Base-by-base conservation (phyloP, 371 early-diverging fungal species). In the Gilbertella persicaria region DNA sequence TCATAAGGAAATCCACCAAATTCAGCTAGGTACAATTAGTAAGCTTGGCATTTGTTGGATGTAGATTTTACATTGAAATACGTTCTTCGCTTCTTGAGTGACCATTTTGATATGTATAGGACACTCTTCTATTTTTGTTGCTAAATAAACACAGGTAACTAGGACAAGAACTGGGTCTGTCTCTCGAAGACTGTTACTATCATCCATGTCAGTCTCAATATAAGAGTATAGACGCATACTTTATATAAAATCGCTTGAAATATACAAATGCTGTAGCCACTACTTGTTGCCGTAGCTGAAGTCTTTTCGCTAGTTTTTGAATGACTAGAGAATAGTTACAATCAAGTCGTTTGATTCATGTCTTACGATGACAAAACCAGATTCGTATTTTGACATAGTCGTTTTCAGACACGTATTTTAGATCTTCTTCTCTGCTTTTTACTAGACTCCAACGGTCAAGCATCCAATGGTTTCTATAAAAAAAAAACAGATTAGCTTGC, bases 71-170 rank as follows among this genome's bases (percentile, higher is more conserved):
- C 88, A 83, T 65, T 74, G 75, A 28, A 87, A 77, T 4, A 79
- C 72, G 10, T 62, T 60, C 28, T 83, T 89, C 52, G 87, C 82
- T 53, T 93, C 94, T 37, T 73, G 74, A 38, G 85, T 82, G 24
- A 93, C 80, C 39, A 80, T 77, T 52, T 89, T 89, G 59, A 94
- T 89, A 48, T 94, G 93, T 24, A 88, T 79, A 20, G 96, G 94
- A 55, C 83, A 86, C 61, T 94, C 96, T 59, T 94, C 95, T 36
- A 92, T 87, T 59, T 95, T 94, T 62, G 89, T 87, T 4, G 95
- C 96, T 38, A 94, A 62, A 58, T 93, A 94, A 25, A 92, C 78
- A 56, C 91, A 93, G 0, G 94, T 91, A 7, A 86, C 80, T 3
- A 83, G 67, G 30, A 93, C 89, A 9, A 94, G 75, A 19, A 80